Conservation (phyloP, 1,139 yeast species). For the Yamadazyma membranifaciens region DNA sequence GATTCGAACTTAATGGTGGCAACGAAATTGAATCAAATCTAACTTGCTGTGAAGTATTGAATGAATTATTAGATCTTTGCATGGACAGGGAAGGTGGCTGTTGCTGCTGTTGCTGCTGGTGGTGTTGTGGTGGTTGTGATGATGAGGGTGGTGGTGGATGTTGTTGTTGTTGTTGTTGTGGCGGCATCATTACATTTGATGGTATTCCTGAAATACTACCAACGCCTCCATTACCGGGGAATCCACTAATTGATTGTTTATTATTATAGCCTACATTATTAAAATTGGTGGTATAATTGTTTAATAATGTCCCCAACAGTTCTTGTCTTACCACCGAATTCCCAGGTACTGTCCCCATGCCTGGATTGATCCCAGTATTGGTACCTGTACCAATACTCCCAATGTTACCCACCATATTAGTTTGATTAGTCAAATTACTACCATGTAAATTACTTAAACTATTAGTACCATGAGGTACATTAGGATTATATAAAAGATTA, state of each 20-base stretch:
- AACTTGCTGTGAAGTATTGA: conserved; percentile 9
- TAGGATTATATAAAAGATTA: conserved; percentile 1
- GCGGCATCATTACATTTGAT: neutral
- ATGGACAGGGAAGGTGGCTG: neutral
- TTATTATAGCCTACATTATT: conserved; percentile 2
- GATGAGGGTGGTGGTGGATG: neutral
- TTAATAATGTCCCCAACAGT: conserved; percentile 20
- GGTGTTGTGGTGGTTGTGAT: neutral
- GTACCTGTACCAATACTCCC: conserved; percentile 8
- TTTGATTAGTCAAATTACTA: neutral
- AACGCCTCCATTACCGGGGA: conserved; percentile 7
- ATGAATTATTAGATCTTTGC: neutral
- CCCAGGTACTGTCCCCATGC: neutral
- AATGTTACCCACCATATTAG: neutral
- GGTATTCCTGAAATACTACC: conserved; percentile 5
- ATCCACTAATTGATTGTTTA: conserved; percentile 7
- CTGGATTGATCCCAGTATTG: neutral
- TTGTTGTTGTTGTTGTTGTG: neutral
- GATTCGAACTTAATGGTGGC: conserved; percentile 25
- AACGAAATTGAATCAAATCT: conserved; percentile 30
- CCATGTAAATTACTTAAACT: neutral
- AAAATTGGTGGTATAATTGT: conserved; percentile 16
- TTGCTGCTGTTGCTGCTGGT: neutral
- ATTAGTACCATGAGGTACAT: neutral
- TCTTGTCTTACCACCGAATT: conserved; percentile 17